Percentiles rank a stretch among this genome's conserved stretches.
phyloP scores from a whole-genome alignment of 139 green algal species.

The Closterium sp. region DNA sequence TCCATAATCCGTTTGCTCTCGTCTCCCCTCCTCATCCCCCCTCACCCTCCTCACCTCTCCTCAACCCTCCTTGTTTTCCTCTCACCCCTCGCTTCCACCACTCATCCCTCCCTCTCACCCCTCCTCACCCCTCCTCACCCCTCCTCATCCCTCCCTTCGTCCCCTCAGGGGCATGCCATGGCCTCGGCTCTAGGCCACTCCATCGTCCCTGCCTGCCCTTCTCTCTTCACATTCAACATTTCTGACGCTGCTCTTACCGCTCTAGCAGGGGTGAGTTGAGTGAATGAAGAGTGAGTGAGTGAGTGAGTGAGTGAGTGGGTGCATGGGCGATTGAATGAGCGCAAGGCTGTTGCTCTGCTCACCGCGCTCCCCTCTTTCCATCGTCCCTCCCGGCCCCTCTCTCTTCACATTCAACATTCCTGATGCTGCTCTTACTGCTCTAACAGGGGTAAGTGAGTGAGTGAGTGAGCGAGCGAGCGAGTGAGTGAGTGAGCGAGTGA shows the following conservation, averaged over 20 bases:
- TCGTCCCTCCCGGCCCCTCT: conserved; percentile 28
- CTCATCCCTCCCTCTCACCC: not conserved
- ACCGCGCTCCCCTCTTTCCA: not conserved
- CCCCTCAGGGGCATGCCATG: not conserved
- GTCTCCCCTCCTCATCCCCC: no score
- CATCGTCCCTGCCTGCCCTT: conserved; percentile 29
- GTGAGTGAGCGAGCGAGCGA: not conserved
- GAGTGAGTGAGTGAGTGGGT: not conserved
- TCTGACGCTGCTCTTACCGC: conserved; percentile 20
- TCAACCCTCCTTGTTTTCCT: not conserved
- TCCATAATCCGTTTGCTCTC: no score
- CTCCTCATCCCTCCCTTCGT: not conserved
- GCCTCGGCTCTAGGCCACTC: not conserved
- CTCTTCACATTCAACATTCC: conserved; percentile 51
- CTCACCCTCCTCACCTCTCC: not conserved
- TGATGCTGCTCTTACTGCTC: conserved; percentile 29
- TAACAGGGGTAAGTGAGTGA: conserved; percentile 37
- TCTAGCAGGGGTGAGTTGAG: conserved; percentile 40
- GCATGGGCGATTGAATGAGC: not conserved
- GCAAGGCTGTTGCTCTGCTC: no score
- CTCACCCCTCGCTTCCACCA: not conserved
- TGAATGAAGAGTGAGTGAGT: conserved; percentile 32
- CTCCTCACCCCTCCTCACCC: not conserved
- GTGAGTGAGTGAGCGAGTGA: not conserved
- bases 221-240: conserved; percentile 48